phyloP scores from a whole-genome alignment of 1,139 yeast species.

The Yamadazyma dendronema region DNA sequence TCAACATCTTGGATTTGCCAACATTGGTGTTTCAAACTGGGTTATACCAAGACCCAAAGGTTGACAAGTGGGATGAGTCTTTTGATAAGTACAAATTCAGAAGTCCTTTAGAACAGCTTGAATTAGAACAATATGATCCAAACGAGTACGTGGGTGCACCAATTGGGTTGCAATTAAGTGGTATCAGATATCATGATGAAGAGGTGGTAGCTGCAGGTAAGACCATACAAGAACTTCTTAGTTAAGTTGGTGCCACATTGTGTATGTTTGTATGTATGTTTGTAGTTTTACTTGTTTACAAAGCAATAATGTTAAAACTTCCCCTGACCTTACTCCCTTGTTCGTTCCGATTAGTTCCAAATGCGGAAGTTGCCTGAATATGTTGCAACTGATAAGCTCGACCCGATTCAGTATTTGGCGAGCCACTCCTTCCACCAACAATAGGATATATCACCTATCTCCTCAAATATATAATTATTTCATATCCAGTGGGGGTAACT shows the following conservation, averaged over 20 bases:
- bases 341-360: too few species aligned
- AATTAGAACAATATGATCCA: constrained; percentile 29
- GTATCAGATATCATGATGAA: constrained; percentile 37
- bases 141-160: constrained; percentile 37
- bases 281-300: too few species aligned
- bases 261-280: too few species aligned
- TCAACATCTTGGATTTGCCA: constrained; percentile 64
- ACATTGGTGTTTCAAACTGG: constrained; percentile 63
- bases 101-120: constrained; percentile 45
- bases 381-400: constrained; percentile 2
- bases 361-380: constrained; percentile 2
- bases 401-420: constrained; percentile 1
- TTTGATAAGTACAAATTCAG: constrained; percentile 29
- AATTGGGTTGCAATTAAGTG: constrained; percentile 37
- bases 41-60: constrained; percentile 50
- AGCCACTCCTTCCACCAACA: too few species aligned
- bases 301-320: too few species aligned
- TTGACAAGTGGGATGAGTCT: constrained; percentile 41
- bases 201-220: constrained; percentile 42
- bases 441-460: too few species aligned
- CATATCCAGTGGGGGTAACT: too few species aligned
- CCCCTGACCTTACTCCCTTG: too few species aligned
- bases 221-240: constrained; percentile 25
- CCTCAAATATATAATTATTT: too few species aligned
- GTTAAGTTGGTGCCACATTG: too few species aligned